phyloP scores from a whole-genome alignment of 768 basidiomycete species.

The Boletus insuetus region DNA sequence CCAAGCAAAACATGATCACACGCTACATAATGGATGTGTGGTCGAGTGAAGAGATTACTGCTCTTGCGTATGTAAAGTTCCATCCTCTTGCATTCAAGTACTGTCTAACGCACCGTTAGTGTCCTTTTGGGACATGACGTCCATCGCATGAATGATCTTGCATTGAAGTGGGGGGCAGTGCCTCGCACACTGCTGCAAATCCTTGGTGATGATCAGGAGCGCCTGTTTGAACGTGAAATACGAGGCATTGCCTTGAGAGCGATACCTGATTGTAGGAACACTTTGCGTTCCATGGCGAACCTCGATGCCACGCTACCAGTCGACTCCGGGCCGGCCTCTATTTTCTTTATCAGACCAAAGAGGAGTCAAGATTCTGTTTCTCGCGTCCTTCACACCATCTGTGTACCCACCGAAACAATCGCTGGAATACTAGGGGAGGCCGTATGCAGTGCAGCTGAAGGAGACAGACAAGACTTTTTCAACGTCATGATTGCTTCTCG shows the following conservation, averaged over 20 bases:
- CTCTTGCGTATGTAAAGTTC: conserved; percentile 1
- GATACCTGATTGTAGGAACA: background rate
- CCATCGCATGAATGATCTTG: background rate
- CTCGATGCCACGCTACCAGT: background rate
- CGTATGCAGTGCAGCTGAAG: background rate
- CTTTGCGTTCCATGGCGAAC: background rate
- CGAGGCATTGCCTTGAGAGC: background rate
- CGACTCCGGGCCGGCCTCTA: background rate
- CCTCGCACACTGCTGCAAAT: conserved; percentile 1
- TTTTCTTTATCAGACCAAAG: background rate
- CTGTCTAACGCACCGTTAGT: background rate
- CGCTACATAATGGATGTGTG: conserved; percentile 5
- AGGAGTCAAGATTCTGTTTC: background rate
- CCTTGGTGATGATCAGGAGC: background rate
- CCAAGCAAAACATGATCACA: background rate
- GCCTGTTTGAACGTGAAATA: background rate
- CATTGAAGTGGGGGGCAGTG: background rate
- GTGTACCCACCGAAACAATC: background rate
- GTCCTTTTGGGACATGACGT: background rate
- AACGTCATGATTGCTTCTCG: background rate
- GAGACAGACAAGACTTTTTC: conserved; percentile 5
- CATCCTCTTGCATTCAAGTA: background rate
- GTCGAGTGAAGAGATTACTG: background rate
- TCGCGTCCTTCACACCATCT: background rate
- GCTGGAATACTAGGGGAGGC: background rate